Evolutionary conservation across 2,329 filamentous ascomycete species (phyloP).

Genomic region (Phoma sp.): DNA sequence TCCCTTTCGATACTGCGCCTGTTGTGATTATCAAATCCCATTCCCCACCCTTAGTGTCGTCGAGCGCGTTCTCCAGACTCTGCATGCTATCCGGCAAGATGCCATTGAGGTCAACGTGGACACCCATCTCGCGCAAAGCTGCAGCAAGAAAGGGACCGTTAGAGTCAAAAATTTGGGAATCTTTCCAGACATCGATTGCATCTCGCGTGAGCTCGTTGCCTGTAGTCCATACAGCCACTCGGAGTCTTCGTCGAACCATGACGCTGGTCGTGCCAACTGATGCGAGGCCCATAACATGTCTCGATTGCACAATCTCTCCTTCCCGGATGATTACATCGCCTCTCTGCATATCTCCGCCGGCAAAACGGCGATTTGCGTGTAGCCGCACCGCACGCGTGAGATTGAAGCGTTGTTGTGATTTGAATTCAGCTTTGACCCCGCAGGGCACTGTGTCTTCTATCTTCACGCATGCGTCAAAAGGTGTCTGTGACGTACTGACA

Average conservation of each 20-base stretch:
- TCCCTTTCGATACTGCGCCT: constrained; percentile 9
- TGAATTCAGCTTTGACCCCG: not conserved
- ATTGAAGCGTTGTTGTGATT: not conserved
- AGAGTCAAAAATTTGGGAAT: constrained; percentile 4
- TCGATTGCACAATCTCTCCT: constrained; percentile 8
- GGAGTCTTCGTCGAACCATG: constrained; percentile 1
- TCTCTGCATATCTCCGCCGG: constrained; percentile 13
- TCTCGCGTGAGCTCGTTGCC: constrained; percentile 7
- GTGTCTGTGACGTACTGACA: not conserved
- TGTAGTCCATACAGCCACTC: constrained; percentile 13
- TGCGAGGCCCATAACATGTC: constrained; percentile 15
- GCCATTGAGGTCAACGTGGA: constrained; percentile 10
- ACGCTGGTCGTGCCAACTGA: constrained; percentile 6
- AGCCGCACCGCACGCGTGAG: constrained; percentile 7
- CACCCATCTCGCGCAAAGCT: constrained; percentile 11
- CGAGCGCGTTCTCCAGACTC: not conserved
- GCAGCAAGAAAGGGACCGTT: constrained; percentile 12
- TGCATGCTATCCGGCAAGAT: constrained; percentile 9
- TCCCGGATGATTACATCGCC: constrained; percentile 6
- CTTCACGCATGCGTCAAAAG: constrained; percentile 15
- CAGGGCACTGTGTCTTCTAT: constrained; percentile 7
- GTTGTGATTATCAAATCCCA: constrained; percentile 11
- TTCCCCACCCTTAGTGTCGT: not conserved
- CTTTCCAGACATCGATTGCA: not conserved
- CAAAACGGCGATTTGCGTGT: constrained; percentile 12